phyloP scores from a whole-genome alignment of 1,139 yeast genomes.

The Lodderomyces parapsilosis region DNA sequence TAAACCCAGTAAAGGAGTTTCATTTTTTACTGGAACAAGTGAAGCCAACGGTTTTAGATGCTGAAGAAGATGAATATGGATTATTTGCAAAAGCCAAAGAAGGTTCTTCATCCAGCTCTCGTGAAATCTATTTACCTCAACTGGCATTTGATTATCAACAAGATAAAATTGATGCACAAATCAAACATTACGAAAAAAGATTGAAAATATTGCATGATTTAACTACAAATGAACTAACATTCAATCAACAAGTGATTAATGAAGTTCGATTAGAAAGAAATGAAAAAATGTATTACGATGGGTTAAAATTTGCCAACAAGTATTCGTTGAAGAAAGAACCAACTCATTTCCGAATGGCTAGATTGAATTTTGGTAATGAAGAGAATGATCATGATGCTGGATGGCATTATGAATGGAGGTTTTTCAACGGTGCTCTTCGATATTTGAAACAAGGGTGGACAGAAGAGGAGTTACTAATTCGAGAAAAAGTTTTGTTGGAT shows the following conservation, averaged over 20 bases:
- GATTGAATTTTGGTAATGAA: slow-evolving; percentile 23
- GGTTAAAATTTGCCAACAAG: slow-evolving; percentile 22
- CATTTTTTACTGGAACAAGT: slow-evolving; percentile 13
- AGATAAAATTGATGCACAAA: slow-evolving; percentile 23
- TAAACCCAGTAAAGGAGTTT: slow-evolving; percentile 21
- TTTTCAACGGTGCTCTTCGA: slow-evolving; percentile 35
- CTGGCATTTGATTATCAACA: slow-evolving; percentile 23
- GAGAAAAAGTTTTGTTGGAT: slow-evolving; percentile 45
- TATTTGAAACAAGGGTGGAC: slow-evolving; percentile 29
- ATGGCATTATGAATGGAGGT: slow-evolving; percentile 40
- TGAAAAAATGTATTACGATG: slow-evolving; percentile 25
- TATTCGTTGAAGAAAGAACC: slow-evolving; percentile 23
- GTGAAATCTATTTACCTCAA: slow-evolving; percentile 17
- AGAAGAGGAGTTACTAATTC: slow-evolving; percentile 28
- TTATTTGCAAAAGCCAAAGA: slow-evolving; percentile 18
- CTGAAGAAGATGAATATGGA: slow-evolving; percentile 17
- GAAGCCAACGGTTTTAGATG: slow-evolving; percentile 17
- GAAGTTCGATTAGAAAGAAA: slow-evolving; percentile 16
- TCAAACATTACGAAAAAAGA: slow-evolving; percentile 26
- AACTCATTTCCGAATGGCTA: slow-evolving; percentile 36
- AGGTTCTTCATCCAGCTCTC: slow-evolving; percentile 10
- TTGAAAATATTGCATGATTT: slow-evolving; percentile 19
- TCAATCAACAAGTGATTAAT: slow-evolving; percentile 15
- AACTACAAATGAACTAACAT: slow-evolving; percentile 26
- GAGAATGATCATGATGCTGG: slow-evolving; percentile 29